These are phyloP conservation scores for Ophiostoma montium DNA, from an alignment of 2,329 filamentous ascomycete genomes.

Conservation along the genomic window DNA sequence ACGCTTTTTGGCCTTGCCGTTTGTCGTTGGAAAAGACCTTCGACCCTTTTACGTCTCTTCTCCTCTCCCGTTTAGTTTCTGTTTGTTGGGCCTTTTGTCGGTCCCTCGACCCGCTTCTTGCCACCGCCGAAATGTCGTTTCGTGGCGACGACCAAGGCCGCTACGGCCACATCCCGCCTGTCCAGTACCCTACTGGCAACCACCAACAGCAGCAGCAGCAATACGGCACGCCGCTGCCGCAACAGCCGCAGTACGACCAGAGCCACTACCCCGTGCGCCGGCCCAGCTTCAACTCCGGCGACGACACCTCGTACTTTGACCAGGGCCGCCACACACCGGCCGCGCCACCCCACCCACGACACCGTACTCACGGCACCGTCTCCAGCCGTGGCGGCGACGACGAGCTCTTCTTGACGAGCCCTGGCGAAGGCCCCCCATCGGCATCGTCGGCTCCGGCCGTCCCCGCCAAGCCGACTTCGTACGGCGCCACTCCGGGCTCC, in stretches of 20 bases:
- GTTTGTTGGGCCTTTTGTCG: neutral
- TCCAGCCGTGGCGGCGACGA: slow-evolving; percentile 29
- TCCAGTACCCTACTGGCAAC: slow-evolving; percentile 43
- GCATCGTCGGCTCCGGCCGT: slow-evolving; percentile 13
- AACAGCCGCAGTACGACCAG: slow-evolving; percentile 18
- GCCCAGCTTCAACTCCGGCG: slow-evolving; percentile 63
- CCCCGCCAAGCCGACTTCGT: slow-evolving; percentile 19
- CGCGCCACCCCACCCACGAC: slow-evolving; percentile 2
- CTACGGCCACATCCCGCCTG: slow-evolving; percentile 52
- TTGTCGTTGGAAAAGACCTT: too few species aligned
- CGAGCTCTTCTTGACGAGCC: slow-evolving; percentile 50
- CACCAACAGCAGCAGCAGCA: slow-evolving; percentile 16
- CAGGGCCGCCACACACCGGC: slow-evolving; percentile 13
- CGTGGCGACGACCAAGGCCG: slow-evolving; percentile 47
- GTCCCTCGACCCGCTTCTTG: neutral
- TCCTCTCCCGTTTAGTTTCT: too few species aligned
- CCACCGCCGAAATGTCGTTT: slow-evolving; percentile 40
- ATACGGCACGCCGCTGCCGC: slow-evolving; percentile 3
- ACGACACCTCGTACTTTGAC: slow-evolving; percentile 47
- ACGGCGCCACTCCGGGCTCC: slow-evolving; percentile 18
- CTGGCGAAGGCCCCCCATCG: slow-evolving; percentile 18
- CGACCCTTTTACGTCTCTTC: too few species aligned
- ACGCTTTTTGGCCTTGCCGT: too few species aligned
- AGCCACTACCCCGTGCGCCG: slow-evolving; percentile 33
- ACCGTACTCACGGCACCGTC: slow-evolving; percentile 4